Evolutionary conservation across 345 rosid species (phyloP).

Genomic region (Atalantia buxifolia): DNA sequence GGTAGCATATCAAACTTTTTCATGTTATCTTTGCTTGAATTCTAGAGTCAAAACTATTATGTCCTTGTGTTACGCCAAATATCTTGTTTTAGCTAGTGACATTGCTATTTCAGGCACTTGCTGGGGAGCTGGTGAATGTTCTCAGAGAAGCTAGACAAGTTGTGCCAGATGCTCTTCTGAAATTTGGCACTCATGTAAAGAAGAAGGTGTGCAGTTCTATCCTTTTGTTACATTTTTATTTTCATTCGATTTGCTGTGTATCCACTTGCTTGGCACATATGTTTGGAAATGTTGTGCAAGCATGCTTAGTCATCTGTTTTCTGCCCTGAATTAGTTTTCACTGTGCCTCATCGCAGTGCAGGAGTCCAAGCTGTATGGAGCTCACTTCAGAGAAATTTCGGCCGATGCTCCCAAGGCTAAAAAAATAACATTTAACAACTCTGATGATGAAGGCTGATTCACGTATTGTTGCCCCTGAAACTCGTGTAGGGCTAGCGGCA

Average conservation of each 20-base stretch:
- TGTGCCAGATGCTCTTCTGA: conserved; percentile 75
- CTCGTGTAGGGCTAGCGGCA: not conserved
- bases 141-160: conserved; percentile 86
- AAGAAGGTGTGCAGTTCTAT: conserved; percentile 53
- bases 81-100: not conserved
- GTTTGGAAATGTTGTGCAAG: not conserved
- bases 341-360: conserved; percentile 16
- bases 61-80: not conserved
- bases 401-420: conserved; percentile 90
- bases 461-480: not conserved
- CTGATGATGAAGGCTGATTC: conserved; percentile 70
- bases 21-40: not conserved
- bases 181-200: conserved; percentile 95
- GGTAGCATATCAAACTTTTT: conserved; percentile 31
- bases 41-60: not conserved
- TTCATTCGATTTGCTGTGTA: too few relatives aligned
- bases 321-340: not conserved
- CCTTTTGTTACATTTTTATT: not conserved
- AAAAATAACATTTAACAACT: conserved; percentile 62
- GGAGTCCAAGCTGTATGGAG: conserved; percentile 96
- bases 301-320: not conserved
- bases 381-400: conserved; percentile 84
- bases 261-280: not conserved
- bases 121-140: conserved; percentile 95
- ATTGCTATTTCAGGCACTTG: conserved; percentile 54